Percentiles rank a stretch among this genome's conserved stretches.
Evolutionary conservation across 768 basidiomycete species (phyloP).

Genomic region (Tylopilus intermedius): DNA sequence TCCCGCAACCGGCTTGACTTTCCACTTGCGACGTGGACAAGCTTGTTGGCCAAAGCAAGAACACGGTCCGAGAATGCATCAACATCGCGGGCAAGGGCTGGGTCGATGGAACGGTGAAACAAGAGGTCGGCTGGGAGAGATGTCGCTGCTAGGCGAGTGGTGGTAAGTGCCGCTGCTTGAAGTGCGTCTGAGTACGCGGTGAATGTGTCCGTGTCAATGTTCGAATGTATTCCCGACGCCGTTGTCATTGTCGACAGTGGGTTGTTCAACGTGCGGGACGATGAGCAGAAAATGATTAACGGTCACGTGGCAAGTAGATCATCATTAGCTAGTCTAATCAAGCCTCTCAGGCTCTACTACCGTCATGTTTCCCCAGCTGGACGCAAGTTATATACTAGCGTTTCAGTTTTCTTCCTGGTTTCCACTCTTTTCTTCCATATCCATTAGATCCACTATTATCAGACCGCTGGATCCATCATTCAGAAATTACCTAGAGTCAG

Average conservation of each 20-base stretch:
- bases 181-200: constrained; percentile 51
- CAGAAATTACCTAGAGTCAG: constrained; percentile 67
- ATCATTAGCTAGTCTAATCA: too few relatives aligned
- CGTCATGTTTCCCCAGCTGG: constrained; percentile 46
- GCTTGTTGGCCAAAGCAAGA: constrained; percentile 58
- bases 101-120: constrained; percentile 88
- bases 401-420: constrained; percentile 90
- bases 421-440: constrained; percentile 55
- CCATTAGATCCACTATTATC: constrained; percentile 71
- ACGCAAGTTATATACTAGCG: constrained; percentile 50
- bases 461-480: constrained; percentile 63
- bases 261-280: not conserved
- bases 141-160: constrained; percentile 56
- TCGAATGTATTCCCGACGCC: not conserved
- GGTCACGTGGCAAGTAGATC: constrained; percentile 8
- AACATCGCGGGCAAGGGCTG: constrained; percentile 59
- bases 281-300: not conserved
- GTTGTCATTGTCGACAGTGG: constrained; percentile 12
- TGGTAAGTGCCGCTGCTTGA: constrained; percentile 56
- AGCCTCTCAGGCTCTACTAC: not conserved
- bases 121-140: constrained; percentile 68
- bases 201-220: constrained; percentile 35
- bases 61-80: constrained; percentile 67
- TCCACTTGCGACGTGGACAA: constrained; percentile 51
- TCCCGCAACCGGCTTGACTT: constrained; percentile 39